Evolutionary conservation across 2,329 filamentous ascomycete species (phyloP), one percentile per base, ranked within the genome.

Genomic region (Phoma sp.): DNA sequence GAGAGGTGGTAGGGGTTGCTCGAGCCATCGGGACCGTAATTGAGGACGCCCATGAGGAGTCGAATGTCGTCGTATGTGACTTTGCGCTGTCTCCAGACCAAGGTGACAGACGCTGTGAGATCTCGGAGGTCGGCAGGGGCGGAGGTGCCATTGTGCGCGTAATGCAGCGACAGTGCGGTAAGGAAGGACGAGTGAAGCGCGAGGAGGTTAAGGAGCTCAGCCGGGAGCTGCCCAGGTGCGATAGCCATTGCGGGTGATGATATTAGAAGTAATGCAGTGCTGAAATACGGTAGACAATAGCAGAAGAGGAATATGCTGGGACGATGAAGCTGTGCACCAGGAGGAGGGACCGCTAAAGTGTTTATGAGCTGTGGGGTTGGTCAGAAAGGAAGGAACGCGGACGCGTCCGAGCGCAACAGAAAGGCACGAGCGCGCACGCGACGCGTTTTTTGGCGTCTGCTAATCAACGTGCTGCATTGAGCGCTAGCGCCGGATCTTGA

Each of bases 121-220:
- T 68, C 63, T 20, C 69, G 61, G 18, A 81, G 63, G 52, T 80
- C 72, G 47, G 77, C 73, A n/a, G 79, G 74, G 14, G 76, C 70
- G 5, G 77, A 71, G 11, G 75, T 76, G 39, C 77, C 78, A 52
- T 81, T 80, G 62, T 82, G 80, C 17, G 80, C 77, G 57, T 78
- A 80, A 60, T 81, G 78, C 23, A 82, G 68, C 5, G 78, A 77
- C 11, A 81, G 69, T n/a, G 80, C 77, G 14, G 76, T 77, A 15
- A 83, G 74, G 59, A 83, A 81, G 29, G 80, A 77, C 7, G 74
- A 72, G 61, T 82, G 77, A 7, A 82, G 71, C n/a, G 67, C 63
- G 42, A 76, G 72, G 34, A 81, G 72, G 42, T 78, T 76, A 50
- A 76, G 68, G 7, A 81, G 67, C 54, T 77, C 76, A 30, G 62